Base-by-base conservation (phyloP, 306 rosid species). In the Trifolium subterraneum region DNA sequence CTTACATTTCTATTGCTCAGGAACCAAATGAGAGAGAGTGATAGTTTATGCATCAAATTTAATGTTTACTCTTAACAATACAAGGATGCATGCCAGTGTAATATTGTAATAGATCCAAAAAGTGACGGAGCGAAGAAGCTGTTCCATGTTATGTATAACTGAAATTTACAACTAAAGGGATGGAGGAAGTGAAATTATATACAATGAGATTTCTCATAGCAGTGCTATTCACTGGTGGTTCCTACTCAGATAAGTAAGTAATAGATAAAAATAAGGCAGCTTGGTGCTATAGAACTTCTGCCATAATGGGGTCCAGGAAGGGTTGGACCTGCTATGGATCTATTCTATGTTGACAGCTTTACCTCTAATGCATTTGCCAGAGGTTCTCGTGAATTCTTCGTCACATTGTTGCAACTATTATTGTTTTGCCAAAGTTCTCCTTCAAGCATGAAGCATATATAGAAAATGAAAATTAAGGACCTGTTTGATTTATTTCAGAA, bases 21-120 rank as follows among this genome's bases (percentile, higher is more conserved):
- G 18, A 10, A n/a, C 54, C 18, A 48, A 15, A n/a, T 48, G 54
- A 48, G 54, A 48, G 50, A 56, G 54, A 48, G 9, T 48, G 8
- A 48, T n/a, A 48, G 54, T 48, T 48, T 48, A 48, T 8, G 3
- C 8, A 48, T 20, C 54, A n/a, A 48, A 48, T 48, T 48, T 15
- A 48, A 15, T 7, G 54, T 48, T 48, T 6, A n/a, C 54, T 5
- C 54, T 15, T 48, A 36, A 15, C 44, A 42, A 48, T 38, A 52
- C 59, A 79, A 10, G 38, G 38, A 62, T 68, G 76, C 44, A 64
- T 59, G 38, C n/a, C 61, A 14, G 61, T 29, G 25, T 69, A 61
- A 51, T 39, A 19, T 18, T 19, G 60, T 52, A 52, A 9, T 52
- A 44, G 73, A 51, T 20, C 38, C 16, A 59, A 25, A 64, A 56